A percentile compares a stretch with the other conserved stretches of the same genome.
These are phyloP conservation scores for Escallonia rubra DNA, from an alignment of 129 eudicot genomes.

Conservation along the genomic window DNA sequence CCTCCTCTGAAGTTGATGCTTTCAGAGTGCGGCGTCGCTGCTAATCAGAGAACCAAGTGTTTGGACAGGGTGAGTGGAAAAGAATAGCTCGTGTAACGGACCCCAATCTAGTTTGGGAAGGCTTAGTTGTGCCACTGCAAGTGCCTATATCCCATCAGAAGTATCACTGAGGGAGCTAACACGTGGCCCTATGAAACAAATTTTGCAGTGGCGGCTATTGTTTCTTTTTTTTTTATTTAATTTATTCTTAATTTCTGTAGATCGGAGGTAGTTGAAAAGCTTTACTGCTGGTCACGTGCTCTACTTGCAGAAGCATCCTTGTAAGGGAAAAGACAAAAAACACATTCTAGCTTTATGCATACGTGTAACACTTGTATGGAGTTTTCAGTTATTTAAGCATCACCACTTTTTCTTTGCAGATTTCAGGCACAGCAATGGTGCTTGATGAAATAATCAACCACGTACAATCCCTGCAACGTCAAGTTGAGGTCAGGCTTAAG, in stretches of 20 bases:
- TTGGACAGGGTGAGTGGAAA: no score
- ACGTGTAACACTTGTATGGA: not conserved
- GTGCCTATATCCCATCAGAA: not conserved
- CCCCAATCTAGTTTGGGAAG: not conserved
- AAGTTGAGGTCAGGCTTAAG: slow-evolving; percentile 74
- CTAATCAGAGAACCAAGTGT: no score
- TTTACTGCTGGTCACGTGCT: not conserved
- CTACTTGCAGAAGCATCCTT: not conserved
- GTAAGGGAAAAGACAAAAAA: not conserved
- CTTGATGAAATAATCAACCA: slow-evolving; percentile 38
- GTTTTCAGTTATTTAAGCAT: not conserved
- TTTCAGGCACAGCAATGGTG: slow-evolving; percentile 46
- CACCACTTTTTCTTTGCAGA: slow-evolving; percentile 11
- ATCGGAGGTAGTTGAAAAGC: not conserved
- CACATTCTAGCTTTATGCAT: not conserved
- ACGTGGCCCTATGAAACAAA: not conserved
- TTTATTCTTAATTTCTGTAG: not conserved
- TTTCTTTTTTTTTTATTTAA: no score
- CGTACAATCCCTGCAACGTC: slow-evolving; percentile 34
- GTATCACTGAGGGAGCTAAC: no score
- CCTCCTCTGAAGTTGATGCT: no score
- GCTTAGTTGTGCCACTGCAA: not conserved
- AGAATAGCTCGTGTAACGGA: no score
- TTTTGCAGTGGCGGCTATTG: not conserved
- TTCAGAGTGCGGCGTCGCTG: no score